Percentiles rank a stretch among this genome's conserved stretches.
Evolutionary conservation across 2,329 filamentous ascomycete genomes (phyloP).

Genomic region (Pseudopithomyces maydicus): DNA sequence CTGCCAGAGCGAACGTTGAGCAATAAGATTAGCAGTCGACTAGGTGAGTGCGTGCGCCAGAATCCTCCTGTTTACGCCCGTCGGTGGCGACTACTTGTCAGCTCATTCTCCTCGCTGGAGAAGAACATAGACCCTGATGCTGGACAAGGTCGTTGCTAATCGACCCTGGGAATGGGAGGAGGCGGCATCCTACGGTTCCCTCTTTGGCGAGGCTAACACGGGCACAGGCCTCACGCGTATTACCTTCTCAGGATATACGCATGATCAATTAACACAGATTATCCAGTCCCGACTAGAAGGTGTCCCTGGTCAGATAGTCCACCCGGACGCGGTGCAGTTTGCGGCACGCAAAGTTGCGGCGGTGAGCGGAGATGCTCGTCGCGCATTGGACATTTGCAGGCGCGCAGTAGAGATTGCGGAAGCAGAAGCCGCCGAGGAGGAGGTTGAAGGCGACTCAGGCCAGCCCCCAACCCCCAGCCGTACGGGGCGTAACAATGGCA

Average conservation of each 20-base stretch:
- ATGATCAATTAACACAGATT: constrained; percentile 96
- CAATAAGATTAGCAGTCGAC: constrained; percentile 95
- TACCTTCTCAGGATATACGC: constrained; percentile 95
- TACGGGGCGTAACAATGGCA: constrained; percentile 45
- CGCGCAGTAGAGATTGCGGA: constrained; percentile 95
- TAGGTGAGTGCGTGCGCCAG: constrained; percentile 41
- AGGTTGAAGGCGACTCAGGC: constrained; percentile 37
- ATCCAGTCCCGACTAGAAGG: constrained; percentile 92
- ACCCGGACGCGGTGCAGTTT: constrained; percentile 92
- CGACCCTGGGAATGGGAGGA: constrained; percentile 18
- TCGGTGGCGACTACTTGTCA: constrained; percentile 5
- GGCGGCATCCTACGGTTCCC: constrained; percentile 25
- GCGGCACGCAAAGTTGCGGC: constrained; percentile 95
- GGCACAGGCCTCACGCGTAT: constrained; percentile 78
- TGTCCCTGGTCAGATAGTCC: constrained; percentile 86
- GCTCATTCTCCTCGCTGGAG: constrained; percentile 21
- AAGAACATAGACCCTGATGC: constrained; percentile 22
- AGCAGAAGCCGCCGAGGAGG: constrained; percentile 58
- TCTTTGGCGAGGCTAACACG: constrained; percentile 37
- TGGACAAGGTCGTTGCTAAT: constrained; percentile 21
- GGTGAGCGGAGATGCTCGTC: constrained; percentile 89
- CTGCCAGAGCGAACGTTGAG: constrained; percentile 92
- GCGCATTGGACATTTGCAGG: constrained; percentile 92
- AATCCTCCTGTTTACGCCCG: constrained; percentile 24
- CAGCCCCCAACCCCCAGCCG: constrained; percentile 68